These are phyloP conservation scores for Daldinia sp. DNA, from an alignment of 2,329 filamentous ascomycete genomes.

Conservation along the genomic window DNA sequence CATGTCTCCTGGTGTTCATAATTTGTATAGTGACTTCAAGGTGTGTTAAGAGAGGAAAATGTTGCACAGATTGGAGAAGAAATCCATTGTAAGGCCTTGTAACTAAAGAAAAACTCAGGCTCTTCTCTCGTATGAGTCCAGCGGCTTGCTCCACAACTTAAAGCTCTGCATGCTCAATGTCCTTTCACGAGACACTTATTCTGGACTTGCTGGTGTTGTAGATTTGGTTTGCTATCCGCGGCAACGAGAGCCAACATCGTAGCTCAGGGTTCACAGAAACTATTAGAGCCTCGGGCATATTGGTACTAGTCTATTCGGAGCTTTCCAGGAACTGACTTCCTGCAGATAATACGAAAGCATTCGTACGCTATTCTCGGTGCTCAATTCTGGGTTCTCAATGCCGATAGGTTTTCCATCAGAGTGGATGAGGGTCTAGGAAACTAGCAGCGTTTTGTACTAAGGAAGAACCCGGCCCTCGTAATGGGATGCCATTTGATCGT, in stretches of 20 bases:
- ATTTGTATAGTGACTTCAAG: not conserved
- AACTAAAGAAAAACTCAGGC: not conserved
- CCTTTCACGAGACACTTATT: not conserved
- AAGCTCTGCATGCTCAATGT: not conserved
- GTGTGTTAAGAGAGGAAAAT: too few relatives aligned
- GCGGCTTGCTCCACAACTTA: not conserved
- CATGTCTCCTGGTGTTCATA: not conserved
- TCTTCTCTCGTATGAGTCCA: not conserved
- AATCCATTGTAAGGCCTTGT: not conserved
- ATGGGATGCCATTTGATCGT: constrained; percentile 1
- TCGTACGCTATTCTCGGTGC: not conserved
- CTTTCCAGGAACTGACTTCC: not conserved
- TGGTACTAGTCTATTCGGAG: not conserved
- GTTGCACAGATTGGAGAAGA: not conserved
- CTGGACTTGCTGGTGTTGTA: not conserved
- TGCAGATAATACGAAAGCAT: not conserved
- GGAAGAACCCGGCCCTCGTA: not conserved
- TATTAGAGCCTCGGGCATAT: not conserved
- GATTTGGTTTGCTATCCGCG: not conserved
- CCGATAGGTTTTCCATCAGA: not conserved
- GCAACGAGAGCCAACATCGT: not conserved
- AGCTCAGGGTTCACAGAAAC: not conserved
- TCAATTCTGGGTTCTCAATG: not conserved
- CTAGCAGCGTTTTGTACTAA: not conserved
- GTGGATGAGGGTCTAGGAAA: not conserved